Percentiles rank a stretch among this genome's conserved stretches.
Conservation (phyloP, 2,329 filamentous ascomycete species). For the Cryphonectria parasitica region DNA sequence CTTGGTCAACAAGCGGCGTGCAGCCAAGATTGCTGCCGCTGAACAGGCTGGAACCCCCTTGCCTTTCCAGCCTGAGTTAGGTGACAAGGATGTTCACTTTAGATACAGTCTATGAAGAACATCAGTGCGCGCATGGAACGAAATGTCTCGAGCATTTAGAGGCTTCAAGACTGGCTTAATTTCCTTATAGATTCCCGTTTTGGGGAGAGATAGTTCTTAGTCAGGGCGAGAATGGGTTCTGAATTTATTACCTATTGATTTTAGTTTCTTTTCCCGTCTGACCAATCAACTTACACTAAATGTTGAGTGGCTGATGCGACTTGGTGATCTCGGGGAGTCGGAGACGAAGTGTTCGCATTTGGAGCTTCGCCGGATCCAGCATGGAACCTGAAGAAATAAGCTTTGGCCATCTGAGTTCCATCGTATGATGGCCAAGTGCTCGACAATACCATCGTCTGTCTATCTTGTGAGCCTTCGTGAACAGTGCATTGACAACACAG, state of each 20-base stretch:
- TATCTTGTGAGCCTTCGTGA: neutral
- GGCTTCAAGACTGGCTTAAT: neutral
- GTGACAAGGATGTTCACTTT: constrained; percentile 37
- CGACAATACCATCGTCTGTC: neutral
- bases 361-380: neutral
- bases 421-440: neutral
- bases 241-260: neutral
- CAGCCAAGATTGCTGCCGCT: constrained; percentile 31
- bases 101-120: constrained; percentile 31
- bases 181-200: neutral
- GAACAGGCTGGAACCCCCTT: constrained; percentile 33
- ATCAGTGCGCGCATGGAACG: neutral
- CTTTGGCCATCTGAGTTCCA: neutral
- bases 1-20: constrained; percentile 37
- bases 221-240: neutral
- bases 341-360: neutral
- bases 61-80: constrained; percentile 32
- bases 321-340: neutral
- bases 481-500: neutral
- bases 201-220: neutral
- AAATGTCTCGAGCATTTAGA: neutral
- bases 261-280: neutral
- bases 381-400: neutral
- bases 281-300: neutral
- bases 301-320: neutral